Conservation (phyloP, 148 eudicot genomes). For the Silene conica region DNA sequence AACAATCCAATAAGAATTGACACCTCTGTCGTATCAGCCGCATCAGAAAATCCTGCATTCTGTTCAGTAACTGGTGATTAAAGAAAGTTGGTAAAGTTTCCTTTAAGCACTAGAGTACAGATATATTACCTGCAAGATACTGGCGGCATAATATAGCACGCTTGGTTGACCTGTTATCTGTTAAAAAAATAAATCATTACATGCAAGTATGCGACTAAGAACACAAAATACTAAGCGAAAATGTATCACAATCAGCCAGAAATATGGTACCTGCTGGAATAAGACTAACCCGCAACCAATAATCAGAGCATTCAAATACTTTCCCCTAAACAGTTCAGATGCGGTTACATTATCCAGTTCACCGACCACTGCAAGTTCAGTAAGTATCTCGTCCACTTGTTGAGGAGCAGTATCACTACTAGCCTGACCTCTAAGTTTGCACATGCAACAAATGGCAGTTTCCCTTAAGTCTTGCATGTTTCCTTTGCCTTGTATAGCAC, state of each 20-base stretch:
- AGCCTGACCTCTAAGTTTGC: slow-evolving; percentile 71
- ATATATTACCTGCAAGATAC: slow-evolving; percentile 68
- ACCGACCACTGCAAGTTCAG: slow-evolving; percentile 63
- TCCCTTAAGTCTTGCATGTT: slow-evolving; percentile 53
- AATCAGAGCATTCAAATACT: slow-evolving; percentile 76
- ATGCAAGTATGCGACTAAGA: slow-evolving; percentile 6
- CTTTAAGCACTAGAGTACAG: background rate
- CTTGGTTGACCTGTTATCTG: slow-evolving; percentile 99
- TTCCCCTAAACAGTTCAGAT: slow-evolving; percentile 76
- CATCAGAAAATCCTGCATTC: slow-evolving; percentile 99
- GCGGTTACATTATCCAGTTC: slow-evolving; percentile 51
- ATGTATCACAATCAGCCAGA: slow-evolving; percentile 4
- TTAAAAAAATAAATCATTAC: slow-evolving; percentile 14
- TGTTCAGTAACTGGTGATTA: slow-evolving; percentile 28
- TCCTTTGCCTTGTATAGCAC: slow-evolving; percentile 95
- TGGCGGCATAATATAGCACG: slow-evolving; percentile 87
- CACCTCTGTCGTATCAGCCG: slow-evolving; percentile 89
- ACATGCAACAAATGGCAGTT: slow-evolving; percentile 59
- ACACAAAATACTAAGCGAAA: background rate
- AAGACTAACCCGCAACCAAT: slow-evolving; percentile 89
- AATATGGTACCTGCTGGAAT: slow-evolving; percentile 74
- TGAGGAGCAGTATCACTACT: slow-evolving; percentile 51
- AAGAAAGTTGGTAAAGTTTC: slow-evolving; percentile 1
- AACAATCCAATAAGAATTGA: slow-evolving; percentile 51
- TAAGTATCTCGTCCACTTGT: slow-evolving; percentile 76